Percentiles rank a stretch among this genome's conserved stretches.
Conservation (phyloP, 2,329 filamentous ascomycete species). For the Hypomyces rosellus region DNA sequence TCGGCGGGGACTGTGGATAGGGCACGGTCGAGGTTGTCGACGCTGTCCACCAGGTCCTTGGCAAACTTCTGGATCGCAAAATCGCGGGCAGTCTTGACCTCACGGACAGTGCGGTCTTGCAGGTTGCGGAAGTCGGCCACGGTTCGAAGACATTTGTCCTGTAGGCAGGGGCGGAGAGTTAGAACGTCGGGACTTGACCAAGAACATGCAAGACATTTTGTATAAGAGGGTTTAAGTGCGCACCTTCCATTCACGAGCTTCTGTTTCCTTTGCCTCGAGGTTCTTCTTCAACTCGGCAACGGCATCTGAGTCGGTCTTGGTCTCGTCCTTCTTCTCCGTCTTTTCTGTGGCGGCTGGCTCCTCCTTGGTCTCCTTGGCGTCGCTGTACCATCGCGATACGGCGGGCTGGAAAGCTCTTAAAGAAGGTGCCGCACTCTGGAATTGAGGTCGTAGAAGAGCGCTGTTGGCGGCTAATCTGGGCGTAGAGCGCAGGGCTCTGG, state of each 20-base stretch:
- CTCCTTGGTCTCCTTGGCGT: slow-evolving; percentile 32
- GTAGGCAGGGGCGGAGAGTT: neutral
- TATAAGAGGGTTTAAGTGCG: slow-evolving; percentile 18
- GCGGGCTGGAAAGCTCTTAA: slow-evolving; percentile 31
- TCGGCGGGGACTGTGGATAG: slow-evolving; percentile 70
- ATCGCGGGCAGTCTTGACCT: slow-evolving; percentile 79
- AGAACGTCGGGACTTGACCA: neutral
- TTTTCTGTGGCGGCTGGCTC: slow-evolving; percentile 26
- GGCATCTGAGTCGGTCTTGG: slow-evolving; percentile 28
- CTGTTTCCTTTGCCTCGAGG: slow-evolving; percentile 46
- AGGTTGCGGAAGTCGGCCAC: slow-evolving; percentile 98
- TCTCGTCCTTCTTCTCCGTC: slow-evolving; percentile 21
- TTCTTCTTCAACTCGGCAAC: slow-evolving; percentile 44
- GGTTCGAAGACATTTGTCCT: slow-evolving; percentile 93
- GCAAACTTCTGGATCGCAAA: slow-evolving; percentile 96
- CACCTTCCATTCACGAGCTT: slow-evolving; percentile 76
- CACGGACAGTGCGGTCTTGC: slow-evolving; percentile 87
- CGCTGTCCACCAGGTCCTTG: slow-evolving; percentile 86
- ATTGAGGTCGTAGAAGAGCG: slow-evolving; percentile 32
- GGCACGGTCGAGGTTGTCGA: slow-evolving; percentile 96
- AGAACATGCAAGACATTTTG: neutral
- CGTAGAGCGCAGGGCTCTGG: slow-evolving; percentile 38
- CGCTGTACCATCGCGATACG: slow-evolving; percentile 43
- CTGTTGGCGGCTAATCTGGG: slow-evolving; percentile 30
- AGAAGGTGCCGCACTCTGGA: slow-evolving; percentile 29